phyloP scores from a whole-genome alignment of 2,329 filamentous ascomycete species.

The Aspergillus quadrilineatus region DNA sequence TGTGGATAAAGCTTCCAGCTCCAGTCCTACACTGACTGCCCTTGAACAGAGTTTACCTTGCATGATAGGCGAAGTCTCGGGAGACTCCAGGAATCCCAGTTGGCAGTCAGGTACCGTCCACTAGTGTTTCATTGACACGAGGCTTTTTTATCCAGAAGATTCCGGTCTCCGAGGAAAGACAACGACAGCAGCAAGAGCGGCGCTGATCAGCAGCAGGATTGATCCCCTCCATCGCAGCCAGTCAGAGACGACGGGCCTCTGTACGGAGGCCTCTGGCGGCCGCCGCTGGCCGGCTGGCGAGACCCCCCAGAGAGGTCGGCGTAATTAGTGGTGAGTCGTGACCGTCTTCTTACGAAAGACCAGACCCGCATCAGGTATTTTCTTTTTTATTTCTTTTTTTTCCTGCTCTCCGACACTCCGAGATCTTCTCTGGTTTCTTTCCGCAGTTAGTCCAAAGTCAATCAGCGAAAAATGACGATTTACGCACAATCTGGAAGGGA shows the following conservation, averaged over 20 bases:
- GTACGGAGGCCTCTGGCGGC: neutral
- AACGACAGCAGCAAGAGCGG: constrained; percentile 4
- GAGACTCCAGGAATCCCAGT: constrained; percentile 14
- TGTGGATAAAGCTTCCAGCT: neutral
- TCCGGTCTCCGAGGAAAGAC: constrained; percentile 1
- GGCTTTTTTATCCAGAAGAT: neutral
- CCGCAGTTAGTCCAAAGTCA: neutral
- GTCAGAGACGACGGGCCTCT: neutral
- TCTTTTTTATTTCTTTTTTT: neutral
- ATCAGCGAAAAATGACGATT: constrained; percentile 5
- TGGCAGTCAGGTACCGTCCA: constrained; percentile 21
- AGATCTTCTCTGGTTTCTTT: constrained; percentile 2
- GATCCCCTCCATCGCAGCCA: neutral
- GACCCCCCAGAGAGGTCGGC: neutral
- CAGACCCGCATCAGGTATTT: constrained; percentile 2
- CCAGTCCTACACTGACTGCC: neutral
- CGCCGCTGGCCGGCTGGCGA: neutral
- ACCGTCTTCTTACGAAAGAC: neutral
- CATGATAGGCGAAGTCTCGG: constrained; percentile 1
- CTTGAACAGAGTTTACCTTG: constrained; percentile 13
- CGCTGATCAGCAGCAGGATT: constrained; percentile 9
- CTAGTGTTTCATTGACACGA: constrained; percentile 17
- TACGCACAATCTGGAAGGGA: neutral
- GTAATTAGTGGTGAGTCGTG: constrained; percentile 4
- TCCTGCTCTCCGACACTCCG: neutral